Conservation (phyloP, 768 basidiomycete species). For the Mycena filopes region DNA sequence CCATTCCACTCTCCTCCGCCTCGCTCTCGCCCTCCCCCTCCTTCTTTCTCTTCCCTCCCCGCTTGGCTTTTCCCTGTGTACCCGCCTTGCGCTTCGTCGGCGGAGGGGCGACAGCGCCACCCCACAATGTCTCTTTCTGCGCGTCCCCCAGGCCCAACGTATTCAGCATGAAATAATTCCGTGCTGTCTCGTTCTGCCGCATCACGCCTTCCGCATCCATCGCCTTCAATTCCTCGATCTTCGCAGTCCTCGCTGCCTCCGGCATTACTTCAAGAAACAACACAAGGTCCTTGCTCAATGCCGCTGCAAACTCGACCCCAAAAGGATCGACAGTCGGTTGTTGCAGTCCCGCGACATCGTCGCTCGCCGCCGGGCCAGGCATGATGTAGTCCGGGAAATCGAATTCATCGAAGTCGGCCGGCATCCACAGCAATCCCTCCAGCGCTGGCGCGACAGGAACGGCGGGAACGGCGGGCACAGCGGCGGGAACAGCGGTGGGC, state of each 20-base stretch:
- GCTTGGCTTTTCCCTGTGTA: not conserved
- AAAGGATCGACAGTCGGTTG: not conserved
- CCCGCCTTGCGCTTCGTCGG: not conserved
- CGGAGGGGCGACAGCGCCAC: not conserved
- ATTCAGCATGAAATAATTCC: conserved; percentile 3
- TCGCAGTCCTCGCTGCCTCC: not conserved
- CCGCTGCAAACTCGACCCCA: not conserved
- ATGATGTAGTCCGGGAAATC: not conserved
- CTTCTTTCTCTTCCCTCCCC: not conserved
- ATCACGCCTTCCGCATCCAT: not conserved
- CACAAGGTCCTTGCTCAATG: not conserved
- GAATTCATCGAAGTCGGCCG: not conserved
- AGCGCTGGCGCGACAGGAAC: too few relatives aligned
- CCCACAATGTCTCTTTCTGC: conserved; percentile 15
- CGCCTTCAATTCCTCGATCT: not conserved
- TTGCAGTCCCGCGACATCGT: not conserved
- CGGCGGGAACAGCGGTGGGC: too few relatives aligned
- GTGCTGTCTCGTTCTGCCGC: not conserved
- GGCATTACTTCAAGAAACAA: not conserved
- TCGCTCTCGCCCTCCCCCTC: too few relatives aligned
- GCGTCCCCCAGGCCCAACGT: not conserved
- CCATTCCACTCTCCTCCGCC: not conserved
- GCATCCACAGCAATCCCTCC: too few relatives aligned
- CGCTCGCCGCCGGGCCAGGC: not conserved
- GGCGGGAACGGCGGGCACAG: too few relatives aligned